phyloP scores from a whole-genome alignment of 495 filamentous ascomycete genomes.

The Jackrogersella minutella region DNA sequence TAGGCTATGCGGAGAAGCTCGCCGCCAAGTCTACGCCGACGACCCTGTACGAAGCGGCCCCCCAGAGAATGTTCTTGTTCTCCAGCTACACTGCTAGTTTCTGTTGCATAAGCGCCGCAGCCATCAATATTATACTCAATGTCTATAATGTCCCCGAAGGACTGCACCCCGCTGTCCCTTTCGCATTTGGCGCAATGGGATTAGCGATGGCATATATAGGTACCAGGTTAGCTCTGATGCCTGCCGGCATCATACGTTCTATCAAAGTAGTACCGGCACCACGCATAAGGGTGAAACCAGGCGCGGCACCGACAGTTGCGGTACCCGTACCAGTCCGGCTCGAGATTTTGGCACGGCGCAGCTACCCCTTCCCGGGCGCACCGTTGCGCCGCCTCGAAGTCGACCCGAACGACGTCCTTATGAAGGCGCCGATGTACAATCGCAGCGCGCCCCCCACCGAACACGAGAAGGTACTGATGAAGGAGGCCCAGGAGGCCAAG shows the following conservation, averaged over 20 bases:
- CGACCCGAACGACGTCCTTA: constrained; percentile 47
- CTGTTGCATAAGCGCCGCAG: constrained; percentile 66
- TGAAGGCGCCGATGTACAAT: constrained; percentile 50
- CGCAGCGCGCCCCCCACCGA: constrained; percentile 33
- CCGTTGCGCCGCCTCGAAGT: constrained; percentile 44
- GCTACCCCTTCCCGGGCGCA: constrained; percentile 44
- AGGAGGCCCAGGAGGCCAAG: constrained; percentile 41
- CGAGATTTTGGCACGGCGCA: constrained; percentile 49
- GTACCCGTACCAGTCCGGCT: constrained; percentile 40
- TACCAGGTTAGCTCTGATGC: constrained; percentile 55
- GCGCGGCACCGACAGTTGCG: background rate
- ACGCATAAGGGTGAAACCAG: constrained; percentile 8
- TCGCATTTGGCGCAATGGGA: constrained; percentile 54
- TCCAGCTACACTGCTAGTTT: constrained; percentile 62
- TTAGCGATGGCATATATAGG: constrained; percentile 56
- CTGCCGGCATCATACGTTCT: constrained; percentile 49
- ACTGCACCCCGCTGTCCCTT: constrained; percentile 52
- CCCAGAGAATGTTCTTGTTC: constrained; percentile 65
- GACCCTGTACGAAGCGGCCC: constrained; percentile 67
- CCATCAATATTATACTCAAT: constrained; percentile 61
- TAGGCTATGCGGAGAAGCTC: constrained; percentile 53
- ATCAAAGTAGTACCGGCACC: constrained; percentile 50
- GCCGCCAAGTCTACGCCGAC: constrained; percentile 53
- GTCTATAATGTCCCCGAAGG: constrained; percentile 54
- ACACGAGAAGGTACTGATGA: constrained; percentile 35